These are phyloP conservation scores for Porogramme epimiltina DNA, from an alignment of 1,284 basidiomycete genomes.

Conservation along the genomic window DNA sequence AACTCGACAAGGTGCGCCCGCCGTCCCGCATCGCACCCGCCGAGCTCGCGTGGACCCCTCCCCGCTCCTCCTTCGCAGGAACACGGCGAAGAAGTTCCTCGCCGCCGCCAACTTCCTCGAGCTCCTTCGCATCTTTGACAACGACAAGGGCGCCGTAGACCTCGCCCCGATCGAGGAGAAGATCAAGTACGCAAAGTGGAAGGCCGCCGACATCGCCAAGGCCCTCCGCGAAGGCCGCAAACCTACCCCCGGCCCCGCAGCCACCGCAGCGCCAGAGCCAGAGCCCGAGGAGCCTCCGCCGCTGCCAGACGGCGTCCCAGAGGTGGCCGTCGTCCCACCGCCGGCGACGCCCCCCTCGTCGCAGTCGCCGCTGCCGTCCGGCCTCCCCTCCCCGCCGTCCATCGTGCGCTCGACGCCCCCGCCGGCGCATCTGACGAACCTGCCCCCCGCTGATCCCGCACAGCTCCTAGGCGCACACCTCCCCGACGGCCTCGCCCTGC, in stretches of 20 bases:
- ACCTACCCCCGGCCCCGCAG: slow-evolving; percentile 67
- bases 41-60: too few species aligned
- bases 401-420: slow-evolving; percentile 21
- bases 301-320: slow-evolving; percentile 3
- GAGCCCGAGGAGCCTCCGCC: slow-evolving; percentile 5
- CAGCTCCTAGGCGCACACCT: slow-evolving; percentile 8
- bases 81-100: slow-evolving; percentile 86
- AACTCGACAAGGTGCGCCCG: slow-evolving; percentile 67
- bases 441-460: slow-evolving; percentile 11
- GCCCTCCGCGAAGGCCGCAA: slow-evolving; percentile 85
- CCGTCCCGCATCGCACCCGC: slow-evolving; percentile 4
- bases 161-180: slow-evolving; percentile 53
- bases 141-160: slow-evolving; percentile 54
- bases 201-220: slow-evolving; percentile 87
- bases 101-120: slow-evolving; percentile 89
- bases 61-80: slow-evolving; percentile 49
- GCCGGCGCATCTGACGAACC: slow-evolving; percentile 21
- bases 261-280: slow-evolving; percentile 30
- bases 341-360: slow-evolving; percentile 21
- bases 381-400: slow-evolving; percentile 20
- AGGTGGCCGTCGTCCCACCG: slow-evolving; percentile 15
- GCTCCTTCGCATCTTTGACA: slow-evolving; percentile 76
- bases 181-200: slow-evolving; percentile 91
- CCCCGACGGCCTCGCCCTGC: slow-evolving; percentile 16
- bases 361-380: slow-evolving; percentile 12